Evolutionary conservation across 352 stramenopile species (phyloP).

Genomic region (Aphanomyces stellatus): DNA sequence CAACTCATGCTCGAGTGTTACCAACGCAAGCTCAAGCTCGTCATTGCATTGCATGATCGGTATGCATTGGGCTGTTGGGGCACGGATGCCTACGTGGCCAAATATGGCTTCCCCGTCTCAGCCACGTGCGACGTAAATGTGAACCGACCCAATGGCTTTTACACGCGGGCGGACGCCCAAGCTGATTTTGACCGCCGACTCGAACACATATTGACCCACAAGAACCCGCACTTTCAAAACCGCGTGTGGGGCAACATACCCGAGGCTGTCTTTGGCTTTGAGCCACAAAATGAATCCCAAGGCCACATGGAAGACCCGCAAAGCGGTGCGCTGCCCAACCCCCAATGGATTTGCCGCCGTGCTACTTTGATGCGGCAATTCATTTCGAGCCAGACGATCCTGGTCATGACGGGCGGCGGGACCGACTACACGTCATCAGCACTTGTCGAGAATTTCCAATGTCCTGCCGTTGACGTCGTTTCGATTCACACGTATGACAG

Average conservation of each 20-base stretch:
- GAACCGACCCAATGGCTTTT: not conserved
- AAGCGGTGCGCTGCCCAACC: not conserved
- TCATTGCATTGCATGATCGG: conserved; percentile 14
- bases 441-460: not conserved
- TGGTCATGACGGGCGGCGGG: conserved; percentile 8
- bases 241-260: not conserved
- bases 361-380: not conserved
- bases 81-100: conserved; percentile 8
- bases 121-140: not conserved
- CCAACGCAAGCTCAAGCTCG: not conserved
- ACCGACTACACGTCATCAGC: not conserved
- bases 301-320: not conserved
- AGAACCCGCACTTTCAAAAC: not conserved
- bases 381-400: not conserved
- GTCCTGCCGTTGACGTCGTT: not conserved
- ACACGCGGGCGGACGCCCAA: not conserved
- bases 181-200: conserved; percentile 8
- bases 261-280: conserved; percentile 6
- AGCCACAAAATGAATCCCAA: conserved; percentile 14
- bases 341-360: not conserved
- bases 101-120: not conserved
- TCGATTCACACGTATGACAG: conserved; percentile 4
- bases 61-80: conserved; percentile 5
- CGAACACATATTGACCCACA: not conserved
- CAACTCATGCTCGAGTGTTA: conserved; percentile 1